phyloP scores from a whole-genome alignment of 805 yeast genomes.

The Torulaspora indica region DNA sequence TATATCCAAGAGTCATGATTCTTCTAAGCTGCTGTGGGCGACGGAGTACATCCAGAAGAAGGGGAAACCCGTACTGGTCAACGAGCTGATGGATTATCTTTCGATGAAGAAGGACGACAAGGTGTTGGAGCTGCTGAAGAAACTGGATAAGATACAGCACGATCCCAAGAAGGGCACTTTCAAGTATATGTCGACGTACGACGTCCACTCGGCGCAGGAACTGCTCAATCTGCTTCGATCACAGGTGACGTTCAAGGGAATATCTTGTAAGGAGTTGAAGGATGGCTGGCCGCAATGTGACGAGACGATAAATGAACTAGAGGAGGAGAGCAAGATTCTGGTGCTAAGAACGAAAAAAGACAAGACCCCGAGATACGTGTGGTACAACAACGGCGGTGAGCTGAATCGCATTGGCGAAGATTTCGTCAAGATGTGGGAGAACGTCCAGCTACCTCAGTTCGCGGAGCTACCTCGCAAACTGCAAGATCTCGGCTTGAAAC shows the following conservation, averaged over 20 bases:
- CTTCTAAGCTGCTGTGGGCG: constrained; percentile 85
- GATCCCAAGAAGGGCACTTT: constrained; percentile 59
- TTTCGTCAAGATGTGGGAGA: constrained; percentile 76
- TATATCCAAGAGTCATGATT: constrained; percentile 48
- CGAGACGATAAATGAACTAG: constrained; percentile 72
- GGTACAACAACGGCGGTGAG: constrained; percentile 83
- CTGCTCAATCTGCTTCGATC: constrained; percentile 65
- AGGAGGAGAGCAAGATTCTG: constrained; percentile 67
- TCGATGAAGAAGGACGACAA: constrained; percentile 54
- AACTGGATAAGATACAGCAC: constrained; percentile 71
- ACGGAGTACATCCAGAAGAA: constrained; percentile 76
- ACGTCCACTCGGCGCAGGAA: constrained; percentile 76
- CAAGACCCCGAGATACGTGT: constrained; percentile 82
- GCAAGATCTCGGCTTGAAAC: constrained; percentile 83
- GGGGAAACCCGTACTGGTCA: constrained; percentile 64
- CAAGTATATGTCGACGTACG: constrained; percentile 84
- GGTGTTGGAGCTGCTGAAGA: constrained; percentile 64
- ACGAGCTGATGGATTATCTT: constrained; percentile 62
- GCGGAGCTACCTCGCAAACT: constrained; percentile 76
- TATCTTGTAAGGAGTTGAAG: constrained; percentile 69
- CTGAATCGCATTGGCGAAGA: constrained; percentile 64
- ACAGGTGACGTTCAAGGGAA: constrained; percentile 85
- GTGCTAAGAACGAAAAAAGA: constrained; percentile 91
- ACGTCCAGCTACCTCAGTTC: constrained; percentile 72
- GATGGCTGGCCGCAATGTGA: constrained; percentile 90